phyloP scores from a whole-genome alignment of 805 yeast species.

The Pichia paraexigua region DNA sequence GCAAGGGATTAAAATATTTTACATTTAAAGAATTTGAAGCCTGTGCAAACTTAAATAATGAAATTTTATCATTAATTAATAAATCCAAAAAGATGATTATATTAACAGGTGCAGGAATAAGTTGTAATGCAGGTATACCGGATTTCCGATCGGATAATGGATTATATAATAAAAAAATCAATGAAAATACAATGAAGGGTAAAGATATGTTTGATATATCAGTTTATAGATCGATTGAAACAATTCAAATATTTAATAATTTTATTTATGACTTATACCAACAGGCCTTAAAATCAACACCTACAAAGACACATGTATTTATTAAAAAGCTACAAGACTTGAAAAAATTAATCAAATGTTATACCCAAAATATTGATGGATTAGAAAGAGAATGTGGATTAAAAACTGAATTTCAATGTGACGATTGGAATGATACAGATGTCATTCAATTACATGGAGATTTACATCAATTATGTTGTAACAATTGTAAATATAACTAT shows the following conservation, averaged over 20 bases:
- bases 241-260: constrained; percentile 69
- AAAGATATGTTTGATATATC: constrained; percentile 88
- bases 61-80: constrained; percentile 34
- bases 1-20: constrained; percentile 3
- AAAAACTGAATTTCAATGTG: constrained; percentile 44
- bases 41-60: constrained; percentile 5
- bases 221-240: constrained; percentile 58
- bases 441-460: constrained; percentile 92
- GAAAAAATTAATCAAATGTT: constrained; percentile 70
- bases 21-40: constrained; percentile 3
- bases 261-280: constrained; percentile 77
- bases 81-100: constrained; percentile 52
- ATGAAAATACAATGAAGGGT: constrained; percentile 62
- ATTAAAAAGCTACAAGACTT: constrained; percentile 52
- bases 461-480: constrained; percentile 67
- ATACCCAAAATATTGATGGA: constrained; percentile 93
- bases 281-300: constrained; percentile 56
- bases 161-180: constrained; percentile 53
- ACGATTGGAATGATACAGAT: constrained; percentile 54
- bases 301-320: constrained; percentile 80
- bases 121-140: constrained; percentile 96
- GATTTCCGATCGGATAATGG: constrained; percentile 86
- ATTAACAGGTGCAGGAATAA: constrained; percentile 93
- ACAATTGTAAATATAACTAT: constrained; percentile 50
- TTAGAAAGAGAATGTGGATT: constrained; percentile 63